Evolutionary conservation across 169 alveolate species (phyloP), one percentile per base, ranked within the genome.

Genomic region (Plasmodium chabaudi): DNA sequence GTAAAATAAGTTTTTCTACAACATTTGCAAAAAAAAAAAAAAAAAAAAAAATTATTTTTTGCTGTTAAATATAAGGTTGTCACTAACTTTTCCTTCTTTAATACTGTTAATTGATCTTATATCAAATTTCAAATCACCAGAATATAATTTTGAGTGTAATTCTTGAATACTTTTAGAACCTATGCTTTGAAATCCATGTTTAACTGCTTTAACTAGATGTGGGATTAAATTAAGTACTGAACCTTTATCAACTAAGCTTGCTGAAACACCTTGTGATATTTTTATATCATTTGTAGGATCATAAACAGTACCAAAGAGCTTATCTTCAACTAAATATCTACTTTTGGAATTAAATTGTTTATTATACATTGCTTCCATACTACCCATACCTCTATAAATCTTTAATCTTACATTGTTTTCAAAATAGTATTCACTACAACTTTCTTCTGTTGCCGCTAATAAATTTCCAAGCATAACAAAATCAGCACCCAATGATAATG

Each of bases 401-500:
- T 95, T 96, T 73, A 92, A 89, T 23, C 96, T 60, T 7, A 92
- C 92, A 19, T 98, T 98, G 61, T 95, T 95, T 56, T 95, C 93
- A 93, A 95, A 95, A 93, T 94, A 94, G 84, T 95, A 96, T 27
- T 97, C 98, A 1, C 99, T 99, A 9, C 99, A 98, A 17, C 98
- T 94, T 92, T 98, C 99, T 68, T 94, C 97, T 27, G 99, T 97
- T n/a, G 99, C 98, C 2, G 98, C 98, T 25, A 97, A 79, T 59
- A 96, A 86, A 42, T 96, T 95, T 3, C 99, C 99, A 19, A 94
- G 91, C 99, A 97, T 97, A 34, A 97, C 98, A 51, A 96, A 84
- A 77, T 95, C 94, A 47, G 98, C 98, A n/a, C 99, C 99, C 15
- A 96, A 86, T 1, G 98, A 96, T 59, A 97, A 88, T 0, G 96